Conservation (phyloP, 176 grass and related monocot genomes). For the Panicum miliaceum region DNA sequence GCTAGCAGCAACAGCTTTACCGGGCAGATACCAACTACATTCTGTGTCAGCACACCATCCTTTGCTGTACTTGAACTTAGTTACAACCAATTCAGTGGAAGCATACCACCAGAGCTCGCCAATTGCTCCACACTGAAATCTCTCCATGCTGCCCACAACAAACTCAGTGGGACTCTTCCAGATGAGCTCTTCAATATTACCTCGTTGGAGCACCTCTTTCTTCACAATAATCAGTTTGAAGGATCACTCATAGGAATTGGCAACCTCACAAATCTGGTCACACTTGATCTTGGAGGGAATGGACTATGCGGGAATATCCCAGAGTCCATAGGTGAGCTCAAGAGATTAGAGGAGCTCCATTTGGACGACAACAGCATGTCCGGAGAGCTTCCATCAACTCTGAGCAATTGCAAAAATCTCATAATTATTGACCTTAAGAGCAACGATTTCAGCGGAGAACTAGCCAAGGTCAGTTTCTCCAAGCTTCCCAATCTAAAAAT, state of each 20-base stretch:
- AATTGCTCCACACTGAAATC: constrained; percentile 23
- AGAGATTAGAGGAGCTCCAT: constrained; percentile 31
- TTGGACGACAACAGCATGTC: constrained; percentile 23
- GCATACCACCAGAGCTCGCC: constrained; percentile 26
- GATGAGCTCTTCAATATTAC: constrained; percentile 20
- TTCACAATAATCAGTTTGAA: constrained; percentile 23
- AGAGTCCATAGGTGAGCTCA: constrained; percentile 33
- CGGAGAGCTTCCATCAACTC: constrained; percentile 26
- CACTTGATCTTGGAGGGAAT: constrained; percentile 40
- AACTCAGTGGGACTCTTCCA: constrained; percentile 34
- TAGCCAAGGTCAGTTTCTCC: constrained; percentile 29
- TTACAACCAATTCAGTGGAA: constrained; percentile 40
- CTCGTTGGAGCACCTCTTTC: constrained; percentile 24
- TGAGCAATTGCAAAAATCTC: constrained; percentile 37
- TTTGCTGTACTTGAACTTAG: constrained; percentile 27
- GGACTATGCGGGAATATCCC: background rate
- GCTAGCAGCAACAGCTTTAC: constrained; percentile 51
- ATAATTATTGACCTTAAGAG: background rate
- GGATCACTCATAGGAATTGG: background rate
- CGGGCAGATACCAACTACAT: background rate
- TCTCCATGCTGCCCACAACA: constrained; percentile 22
- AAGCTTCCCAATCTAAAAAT: constrained; percentile 9
- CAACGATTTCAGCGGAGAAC: constrained; percentile 34
- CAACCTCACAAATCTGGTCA: constrained; percentile 35
- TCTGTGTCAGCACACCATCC: background rate